Evolutionary conservation across 805 yeast species (phyloP), one percentile per base, ranked within the genome.

Genomic region (Candida suzukii): DNA sequence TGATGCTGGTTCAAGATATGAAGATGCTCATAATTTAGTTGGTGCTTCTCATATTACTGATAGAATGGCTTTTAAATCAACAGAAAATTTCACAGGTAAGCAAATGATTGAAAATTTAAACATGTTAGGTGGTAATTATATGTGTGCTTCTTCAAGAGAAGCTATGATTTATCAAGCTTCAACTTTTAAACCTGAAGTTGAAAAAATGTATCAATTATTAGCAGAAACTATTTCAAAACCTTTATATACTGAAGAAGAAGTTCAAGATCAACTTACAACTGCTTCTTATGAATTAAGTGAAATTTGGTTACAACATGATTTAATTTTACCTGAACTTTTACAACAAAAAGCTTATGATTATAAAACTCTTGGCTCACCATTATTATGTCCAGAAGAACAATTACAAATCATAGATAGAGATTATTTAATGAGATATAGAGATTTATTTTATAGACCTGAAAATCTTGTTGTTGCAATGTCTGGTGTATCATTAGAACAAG

Each of bases 121-220:
- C 43, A 69, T 76, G 29, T 62, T 93, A 43, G 99, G 99, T 38
- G 99, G 98, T 13, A 91, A 88, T 60, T 88, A 84, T 63, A 90
- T 87, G 78, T 85, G 95, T 56, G 83, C 95, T 1, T 83, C 96
- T 0, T 85, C 95, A 8, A 73, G 99, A 55, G 99, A 93, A 61
- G 76, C 95, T 4, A 73, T 91, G 68, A 77, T 91, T 66, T 93
- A 93, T 61, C 98, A 93, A 63, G 95, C 97, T 1, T 82, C 95
- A 3, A 95, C 88, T 1, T 91, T 93, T 72, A 90, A 90, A 58
- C 71, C 73, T 35, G 96, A 90, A 55, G 80, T 83, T 10, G 91
- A 78, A 31, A 68, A 71, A 48, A 88, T 93, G 95, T 76, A 85
- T 48, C 73, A 74, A 36, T 68, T 87, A 36, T 67, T 93, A 51